These are phyloP conservation scores for Raphanus raphanistrum DNA, from an alignment of 345 rosid genomes.

Conservation along the genomic window DNA sequence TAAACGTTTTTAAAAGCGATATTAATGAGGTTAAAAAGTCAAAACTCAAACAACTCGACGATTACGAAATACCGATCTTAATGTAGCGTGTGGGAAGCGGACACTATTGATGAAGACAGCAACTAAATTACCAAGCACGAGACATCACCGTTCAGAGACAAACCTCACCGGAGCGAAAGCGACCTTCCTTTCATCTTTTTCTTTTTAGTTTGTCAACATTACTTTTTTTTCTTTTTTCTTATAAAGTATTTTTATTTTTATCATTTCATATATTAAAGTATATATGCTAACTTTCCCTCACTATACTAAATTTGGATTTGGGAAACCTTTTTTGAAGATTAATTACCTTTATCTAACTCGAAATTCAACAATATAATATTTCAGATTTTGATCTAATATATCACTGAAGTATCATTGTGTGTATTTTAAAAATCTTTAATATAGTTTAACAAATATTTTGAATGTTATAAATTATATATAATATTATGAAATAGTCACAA, in stretches of 20 bases:
- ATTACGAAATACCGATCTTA: conserved; percentile 29
- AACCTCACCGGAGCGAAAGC: conserved; percentile 31
- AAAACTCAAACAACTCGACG: conserved; percentile 15
- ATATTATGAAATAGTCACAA: neutral
- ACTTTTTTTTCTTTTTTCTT: neutral
- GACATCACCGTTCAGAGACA: conserved; percentile 36
- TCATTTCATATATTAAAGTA: neutral
- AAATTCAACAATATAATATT: neutral
- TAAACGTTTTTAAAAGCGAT: neutral
- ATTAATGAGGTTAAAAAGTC: conserved; percentile 24
- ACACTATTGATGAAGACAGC: conserved; percentile 29
- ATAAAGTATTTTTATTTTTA: neutral
- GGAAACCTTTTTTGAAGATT: neutral
- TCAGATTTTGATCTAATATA: neutral
- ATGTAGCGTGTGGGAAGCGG: conserved; percentile 38
- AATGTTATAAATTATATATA: too few species aligned
- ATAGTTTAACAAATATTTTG: too few species aligned
- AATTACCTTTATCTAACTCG: neutral
- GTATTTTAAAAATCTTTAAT: neutral
- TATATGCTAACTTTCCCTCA: neutral
- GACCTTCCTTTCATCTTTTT: conserved; percentile 30
- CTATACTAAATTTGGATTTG: neutral
- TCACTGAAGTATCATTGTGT: neutral
- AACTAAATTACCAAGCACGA: conserved; percentile 27
- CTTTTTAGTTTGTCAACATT: conserved; percentile 10